Evolutionary conservation across 1,139 yeast genomes (phyloP), one percentile per base, ranked within the genome.

Genomic region (Hansenula lynferdii): DNA sequence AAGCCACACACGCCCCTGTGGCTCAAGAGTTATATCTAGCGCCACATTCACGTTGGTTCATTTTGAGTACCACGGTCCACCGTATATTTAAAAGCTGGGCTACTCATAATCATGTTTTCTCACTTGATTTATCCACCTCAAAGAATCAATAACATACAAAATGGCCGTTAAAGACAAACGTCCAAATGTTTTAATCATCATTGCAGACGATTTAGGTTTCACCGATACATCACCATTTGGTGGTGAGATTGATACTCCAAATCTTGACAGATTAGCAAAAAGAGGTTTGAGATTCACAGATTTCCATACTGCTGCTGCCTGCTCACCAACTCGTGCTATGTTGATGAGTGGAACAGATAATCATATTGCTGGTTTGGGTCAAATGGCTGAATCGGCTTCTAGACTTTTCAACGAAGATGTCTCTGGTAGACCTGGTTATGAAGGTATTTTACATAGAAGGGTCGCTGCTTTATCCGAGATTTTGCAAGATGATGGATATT

Each of bases 271-370:
- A 36, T 53, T 77, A 22, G 77, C 79, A 3, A 39, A 52, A 8
- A 51, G 51, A 10, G 81, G 82, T 8, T 51, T 67, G 14, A 56
- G 77, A 29, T 67, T 76, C 44, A 74, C 80, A 19, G 77, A 77
- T 47, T 77, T 75, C 56, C 82, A 77, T 44, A 73, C 83, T 3
- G 83, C 84, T n/a, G n/a, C n/a, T n/a, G n/a, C n/a, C n/a, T n/a
- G n/a, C n/a, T 75, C 82, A 2, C 83, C 84, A 3, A 77, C 84
- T 0, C 59, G 83, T 43, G 75, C 82, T 10, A 77, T 77, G 79
- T 61, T 77, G 8, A 58, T 77, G 31, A 71, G 79, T 3, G 84
- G 83, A 2, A 76, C 81, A 0, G 82, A 76, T 46, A 74, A 75
- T 49, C 82, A 76, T 42, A 69, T 76, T 53, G 81, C 81, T 8